Percentiles rank a stretch among this genome's conserved stretches.
Evolutionary conservation across 805 yeast species (phyloP).

Genomic region (Naumovozyma baii): DNA sequence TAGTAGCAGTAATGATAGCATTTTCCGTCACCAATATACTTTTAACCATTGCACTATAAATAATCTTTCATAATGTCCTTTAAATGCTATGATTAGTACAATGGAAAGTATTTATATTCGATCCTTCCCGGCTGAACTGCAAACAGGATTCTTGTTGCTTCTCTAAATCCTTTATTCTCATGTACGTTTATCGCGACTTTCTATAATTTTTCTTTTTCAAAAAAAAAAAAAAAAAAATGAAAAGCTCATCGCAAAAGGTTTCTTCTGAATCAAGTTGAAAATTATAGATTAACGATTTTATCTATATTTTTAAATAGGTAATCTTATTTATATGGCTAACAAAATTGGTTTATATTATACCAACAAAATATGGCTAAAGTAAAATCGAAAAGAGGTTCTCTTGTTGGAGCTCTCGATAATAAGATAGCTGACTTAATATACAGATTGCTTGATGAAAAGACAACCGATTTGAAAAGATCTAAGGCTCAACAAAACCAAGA

Average conservation of each 20-base stretch:
- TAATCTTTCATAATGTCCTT: too few relatives aligned
- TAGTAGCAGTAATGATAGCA: conserved; percentile 13
- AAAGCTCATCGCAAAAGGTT: not conserved
- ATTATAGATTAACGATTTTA: not conserved
- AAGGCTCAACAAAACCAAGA: conserved; percentile 18
- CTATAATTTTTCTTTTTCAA: too few relatives aligned
- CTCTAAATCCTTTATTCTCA: not conserved
- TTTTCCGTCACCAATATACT: conserved; percentile 7
- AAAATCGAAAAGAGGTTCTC: conserved; percentile 19
- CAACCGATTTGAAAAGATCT: conserved; percentile 33
- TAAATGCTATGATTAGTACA: too few relatives aligned
- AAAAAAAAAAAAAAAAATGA: too few relatives aligned
- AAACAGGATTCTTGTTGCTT: too few relatives aligned
- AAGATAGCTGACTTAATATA: conserved; percentile 49
- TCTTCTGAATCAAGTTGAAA: too few relatives aligned
- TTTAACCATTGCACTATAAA: not conserved
- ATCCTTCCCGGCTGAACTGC: too few relatives aligned
- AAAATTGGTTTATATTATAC: not conserved
- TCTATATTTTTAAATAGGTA: not conserved
- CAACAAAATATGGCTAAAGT: conserved; percentile 26
- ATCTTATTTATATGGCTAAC: not conserved
- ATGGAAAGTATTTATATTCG: too few relatives aligned
- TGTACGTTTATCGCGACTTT: not conserved
- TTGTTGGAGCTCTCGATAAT: conserved; percentile 38
- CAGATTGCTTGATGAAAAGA: conserved; percentile 49